These are phyloP conservation scores for Pseudogymnoascus sp. DNA, from an alignment of 2,329 filamentous ascomycete species.

Conservation along the genomic window DNA sequence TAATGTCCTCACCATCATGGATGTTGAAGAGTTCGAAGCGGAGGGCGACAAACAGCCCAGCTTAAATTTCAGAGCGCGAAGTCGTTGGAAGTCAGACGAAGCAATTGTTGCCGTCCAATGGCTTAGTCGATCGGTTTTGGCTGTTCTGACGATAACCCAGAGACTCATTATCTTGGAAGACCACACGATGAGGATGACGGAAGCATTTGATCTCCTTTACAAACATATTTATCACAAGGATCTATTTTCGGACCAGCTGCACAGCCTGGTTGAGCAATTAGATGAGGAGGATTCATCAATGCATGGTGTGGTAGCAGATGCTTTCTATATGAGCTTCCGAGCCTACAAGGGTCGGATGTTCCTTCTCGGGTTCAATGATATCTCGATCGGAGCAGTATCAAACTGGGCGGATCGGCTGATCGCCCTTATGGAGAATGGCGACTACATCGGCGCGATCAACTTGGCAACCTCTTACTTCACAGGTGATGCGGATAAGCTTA, in stretches of 20 bases:
- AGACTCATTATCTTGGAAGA: constrained; percentile 89
- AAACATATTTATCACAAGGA: constrained; percentile 90
- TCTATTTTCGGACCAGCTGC: constrained; percentile 80
- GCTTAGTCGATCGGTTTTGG: constrained; percentile 87
- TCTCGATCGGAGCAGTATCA: constrained; percentile 82
- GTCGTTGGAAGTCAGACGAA: constrained; percentile 87
- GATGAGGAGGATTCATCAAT: constrained; percentile 81
- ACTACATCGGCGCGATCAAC: constrained; percentile 85
- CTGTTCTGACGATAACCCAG: constrained; percentile 88
- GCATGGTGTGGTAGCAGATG: constrained; percentile 94
- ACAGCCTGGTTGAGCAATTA: constrained; percentile 74
- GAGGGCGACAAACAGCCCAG: constrained; percentile 70
- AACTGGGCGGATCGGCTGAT: constrained; percentile 96
- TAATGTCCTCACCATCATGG: constrained; percentile 87
- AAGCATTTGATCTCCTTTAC: constrained; percentile 84
- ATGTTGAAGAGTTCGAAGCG: constrained; percentile 65
- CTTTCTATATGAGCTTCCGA: constrained; percentile 96
- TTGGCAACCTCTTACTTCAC: constrained; percentile 88
- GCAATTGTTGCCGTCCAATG: constrained; percentile 94
- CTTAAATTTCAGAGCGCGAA: constrained; percentile 72
- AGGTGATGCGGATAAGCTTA: constrained; percentile 86
- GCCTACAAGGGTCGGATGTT: constrained; percentile 92
- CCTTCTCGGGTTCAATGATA: constrained; percentile 84
- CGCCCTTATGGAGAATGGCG: constrained; percentile 92
- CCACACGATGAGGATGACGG: constrained; percentile 77